Conservation (phyloP, 139 green algal genomes). For the Chlorella sp. region DNA sequence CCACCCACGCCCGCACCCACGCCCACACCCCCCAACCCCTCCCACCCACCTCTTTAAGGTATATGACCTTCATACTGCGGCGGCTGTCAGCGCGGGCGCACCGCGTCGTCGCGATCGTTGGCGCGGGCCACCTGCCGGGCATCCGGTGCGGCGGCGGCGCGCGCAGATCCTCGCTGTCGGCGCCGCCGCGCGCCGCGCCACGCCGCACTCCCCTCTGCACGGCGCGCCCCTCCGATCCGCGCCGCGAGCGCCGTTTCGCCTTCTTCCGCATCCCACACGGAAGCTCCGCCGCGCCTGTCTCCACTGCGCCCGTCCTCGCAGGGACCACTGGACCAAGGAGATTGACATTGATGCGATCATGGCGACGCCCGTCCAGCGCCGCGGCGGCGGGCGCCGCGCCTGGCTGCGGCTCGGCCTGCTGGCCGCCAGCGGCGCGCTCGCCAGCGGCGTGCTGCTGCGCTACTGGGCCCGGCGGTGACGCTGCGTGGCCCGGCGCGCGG, state of each 20-base stretch:
- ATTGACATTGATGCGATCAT: conserved; percentile 44
- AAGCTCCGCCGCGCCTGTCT: not conserved
- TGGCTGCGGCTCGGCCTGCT: conserved; percentile 27
- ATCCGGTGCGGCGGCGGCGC: conserved; percentile 13
- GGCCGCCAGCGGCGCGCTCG: conserved; percentile 9
- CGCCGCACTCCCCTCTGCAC: not conserved
- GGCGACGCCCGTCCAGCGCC: conserved; percentile 16
- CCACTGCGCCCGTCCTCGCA: not conserved
- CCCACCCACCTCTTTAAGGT: too few species aligned
- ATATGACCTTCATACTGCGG: conserved; percentile 42
- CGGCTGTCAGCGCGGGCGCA: conserved; percentile 7
- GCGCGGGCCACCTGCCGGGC: conserved; percentile 45
- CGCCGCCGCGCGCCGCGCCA: too few species aligned
- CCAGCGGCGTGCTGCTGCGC: conserved; percentile 10
- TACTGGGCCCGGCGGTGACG: not conserved
- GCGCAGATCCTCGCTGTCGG: not conserved
- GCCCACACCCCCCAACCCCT: too few species aligned
- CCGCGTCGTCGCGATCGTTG: conserved; percentile 45
- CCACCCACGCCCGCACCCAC: too few species aligned
- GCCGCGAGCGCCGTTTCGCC: not conserved
- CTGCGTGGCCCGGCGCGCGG: not conserved
- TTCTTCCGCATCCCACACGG: not conserved
- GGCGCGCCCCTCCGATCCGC: not conserved
- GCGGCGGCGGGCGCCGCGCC: not conserved
- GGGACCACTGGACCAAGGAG: conserved; percentile 40